phyloP scores from a whole-genome alignment of 2,329 filamentous ascomycete species.

The Cytospora chrysosperma region DNA sequence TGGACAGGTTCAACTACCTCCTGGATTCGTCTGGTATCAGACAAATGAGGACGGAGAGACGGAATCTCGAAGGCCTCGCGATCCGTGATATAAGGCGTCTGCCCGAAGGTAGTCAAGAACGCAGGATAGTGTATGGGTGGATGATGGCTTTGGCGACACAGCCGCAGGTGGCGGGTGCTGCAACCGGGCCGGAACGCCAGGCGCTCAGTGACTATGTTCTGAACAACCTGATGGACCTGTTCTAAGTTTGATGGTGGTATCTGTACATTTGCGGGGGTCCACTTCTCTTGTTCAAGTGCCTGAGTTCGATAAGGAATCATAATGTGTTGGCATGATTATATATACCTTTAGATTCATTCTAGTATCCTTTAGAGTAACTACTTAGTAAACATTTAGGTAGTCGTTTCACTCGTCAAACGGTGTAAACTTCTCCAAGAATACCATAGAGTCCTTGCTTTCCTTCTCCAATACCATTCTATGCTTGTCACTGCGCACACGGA shows the following conservation, averaged over 20 bases:
- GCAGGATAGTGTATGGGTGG: background rate
- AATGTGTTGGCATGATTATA: background rate
- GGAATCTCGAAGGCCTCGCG: background rate
- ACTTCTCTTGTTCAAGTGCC: too few relatives aligned
- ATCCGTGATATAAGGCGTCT: background rate
- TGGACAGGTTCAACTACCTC: background rate
- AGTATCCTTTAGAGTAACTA: too few relatives aligned
- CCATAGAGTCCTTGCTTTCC: slow-evolving; percentile 22
- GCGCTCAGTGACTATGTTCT: background rate
- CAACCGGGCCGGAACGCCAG: background rate
- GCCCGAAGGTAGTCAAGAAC: background rate
- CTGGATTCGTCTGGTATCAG: background rate
- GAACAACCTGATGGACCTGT: too few relatives aligned
- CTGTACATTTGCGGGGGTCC: too few relatives aligned
- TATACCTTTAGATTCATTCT: too few relatives aligned
- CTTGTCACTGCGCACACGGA: slow-evolving; percentile 24
- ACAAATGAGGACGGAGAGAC: background rate
- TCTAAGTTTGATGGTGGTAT: too few relatives aligned
- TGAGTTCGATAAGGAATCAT: too few relatives aligned
- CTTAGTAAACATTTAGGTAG: background rate
- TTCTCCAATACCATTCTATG: slow-evolving; percentile 24
- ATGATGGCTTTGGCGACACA: background rate
- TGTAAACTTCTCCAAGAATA: slow-evolving; percentile 26
- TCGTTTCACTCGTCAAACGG: slow-evolving; percentile 24
- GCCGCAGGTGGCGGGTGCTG: background rate